These are phyloP conservation scores for Mucor irregularis DNA, from an alignment of 371 early-diverging fungal species.

Conservation along the genomic window DNA sequence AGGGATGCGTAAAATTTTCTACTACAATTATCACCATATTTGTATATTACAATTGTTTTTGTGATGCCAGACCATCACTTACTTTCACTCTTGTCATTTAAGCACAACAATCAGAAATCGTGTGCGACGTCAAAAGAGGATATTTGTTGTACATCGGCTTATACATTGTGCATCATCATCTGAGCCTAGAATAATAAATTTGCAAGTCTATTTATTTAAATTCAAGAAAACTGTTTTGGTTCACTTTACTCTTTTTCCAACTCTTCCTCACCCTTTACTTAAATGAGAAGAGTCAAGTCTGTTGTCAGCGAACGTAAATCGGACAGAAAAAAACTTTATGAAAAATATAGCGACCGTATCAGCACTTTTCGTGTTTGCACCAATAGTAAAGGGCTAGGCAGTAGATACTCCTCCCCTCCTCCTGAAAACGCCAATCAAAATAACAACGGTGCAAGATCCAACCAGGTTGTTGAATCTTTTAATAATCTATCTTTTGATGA, in stretches of 20 bases:
- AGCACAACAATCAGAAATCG: background rate
- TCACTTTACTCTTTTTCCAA: background rate
- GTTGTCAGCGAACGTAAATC: background rate
- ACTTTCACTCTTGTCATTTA: too few species aligned
- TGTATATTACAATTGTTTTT: too few species aligned
- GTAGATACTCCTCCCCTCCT: too few species aligned
- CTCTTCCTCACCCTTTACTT: background rate
- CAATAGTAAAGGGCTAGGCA: background rate
- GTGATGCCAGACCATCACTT: too few species aligned
- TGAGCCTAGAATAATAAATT: background rate
- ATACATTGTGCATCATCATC: background rate
- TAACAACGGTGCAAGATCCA: too few species aligned
- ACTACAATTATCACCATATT: too few species aligned
- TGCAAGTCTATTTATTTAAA: background rate
- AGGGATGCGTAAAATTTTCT: too few species aligned
- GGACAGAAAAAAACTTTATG: background rate
- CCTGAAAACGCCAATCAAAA: too few species aligned
- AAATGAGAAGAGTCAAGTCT: background rate
- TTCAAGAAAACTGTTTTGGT: background rate
- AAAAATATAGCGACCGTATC: background rate
- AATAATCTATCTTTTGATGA: too few species aligned
- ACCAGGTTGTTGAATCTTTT: too few species aligned
- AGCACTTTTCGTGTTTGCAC: background rate
- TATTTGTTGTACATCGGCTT: constrained; percentile 1
- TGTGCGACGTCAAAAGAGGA: too few species aligned